Evolutionary conservation across 2,329 filamentous ascomycete genomes (phyloP).

Genomic region (Alternaria hordeiaustralica): DNA sequence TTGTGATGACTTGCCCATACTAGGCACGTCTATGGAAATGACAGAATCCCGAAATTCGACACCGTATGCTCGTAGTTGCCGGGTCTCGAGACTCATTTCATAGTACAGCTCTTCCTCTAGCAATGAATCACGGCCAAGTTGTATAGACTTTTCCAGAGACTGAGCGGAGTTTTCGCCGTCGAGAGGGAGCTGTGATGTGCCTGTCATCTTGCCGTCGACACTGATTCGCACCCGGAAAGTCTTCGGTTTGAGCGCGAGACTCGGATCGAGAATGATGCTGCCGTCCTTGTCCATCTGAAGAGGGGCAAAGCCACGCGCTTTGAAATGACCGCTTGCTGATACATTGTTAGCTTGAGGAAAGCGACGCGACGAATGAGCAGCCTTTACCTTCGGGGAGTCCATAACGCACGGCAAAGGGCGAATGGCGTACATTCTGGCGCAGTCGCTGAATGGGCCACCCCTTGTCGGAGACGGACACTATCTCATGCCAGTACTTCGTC

Average conservation of each 20-base stretch:
- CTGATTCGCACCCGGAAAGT: conserved; percentile 73
- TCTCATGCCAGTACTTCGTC: conserved; percentile 86
- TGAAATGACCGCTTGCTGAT: conserved; percentile 62
- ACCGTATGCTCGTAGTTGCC: conserved; percentile 72
- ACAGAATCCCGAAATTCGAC: conserved; percentile 66
- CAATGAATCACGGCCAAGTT: conserved; percentile 77
- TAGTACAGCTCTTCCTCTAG: conserved; percentile 89
- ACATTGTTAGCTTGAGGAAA: conserved; percentile 10
- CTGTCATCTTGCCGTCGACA: conserved; percentile 63
- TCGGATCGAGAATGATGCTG: conserved; percentile 74
- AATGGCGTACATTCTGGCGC: conserved; percentile 60
- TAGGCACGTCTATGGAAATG: conserved; percentile 44
- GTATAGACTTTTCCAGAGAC: conserved; percentile 71
- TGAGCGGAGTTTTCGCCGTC: conserved; percentile 53
- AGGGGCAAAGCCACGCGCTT: conserved; percentile 78
- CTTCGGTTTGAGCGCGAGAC: conserved; percentile 61
- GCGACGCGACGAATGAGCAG: not conserved
- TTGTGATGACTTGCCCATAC: conserved; percentile 33
- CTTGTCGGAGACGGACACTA: conserved; percentile 78
- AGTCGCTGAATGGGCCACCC: conserved; percentile 75
- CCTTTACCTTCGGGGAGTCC: conserved; percentile 77
- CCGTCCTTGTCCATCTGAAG: conserved; percentile 78
- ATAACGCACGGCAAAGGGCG: conserved; percentile 86
- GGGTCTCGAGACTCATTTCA: conserved; percentile 83
- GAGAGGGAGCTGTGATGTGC: conserved; percentile 55